phyloP scores from a whole-genome alignment of 495 filamentous ascomycete genomes.

The Lepraria neglecta region DNA sequence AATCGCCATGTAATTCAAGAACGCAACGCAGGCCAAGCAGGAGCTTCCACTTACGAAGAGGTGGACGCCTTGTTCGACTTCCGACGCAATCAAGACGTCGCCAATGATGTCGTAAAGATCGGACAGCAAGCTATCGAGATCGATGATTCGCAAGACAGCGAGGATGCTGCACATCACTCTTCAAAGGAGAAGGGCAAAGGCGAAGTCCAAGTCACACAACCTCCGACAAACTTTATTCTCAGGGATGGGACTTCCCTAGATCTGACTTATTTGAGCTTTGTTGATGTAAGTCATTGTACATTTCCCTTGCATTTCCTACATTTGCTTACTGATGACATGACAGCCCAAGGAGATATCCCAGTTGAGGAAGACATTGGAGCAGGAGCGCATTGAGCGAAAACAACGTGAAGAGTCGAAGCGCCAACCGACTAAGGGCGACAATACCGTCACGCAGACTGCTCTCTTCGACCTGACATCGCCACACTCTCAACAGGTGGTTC shows the following conservation, averaged over 20 bases:
- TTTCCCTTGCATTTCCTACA: not conserved
- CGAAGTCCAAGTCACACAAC: not conserved
- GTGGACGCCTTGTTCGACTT: constrained; percentile 15
- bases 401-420: constrained; percentile 32
- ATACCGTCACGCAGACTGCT: not conserved
- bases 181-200: constrained; percentile 5
- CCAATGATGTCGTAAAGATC: constrained; percentile 3
- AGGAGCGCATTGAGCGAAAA: constrained; percentile 44
- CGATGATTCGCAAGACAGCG: constrained; percentile 10
- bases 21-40: not conserved
- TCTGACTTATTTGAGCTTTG: constrained; percentile 43
- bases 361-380: constrained; percentile 45
- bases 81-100: not conserved
- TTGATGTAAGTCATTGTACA: constrained; percentile 35
- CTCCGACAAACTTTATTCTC: constrained; percentile 1
- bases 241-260: constrained; percentile 29
- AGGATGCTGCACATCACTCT: constrained; percentile 5
- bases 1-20: not conserved
- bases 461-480: not conserved
- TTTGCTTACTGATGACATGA: constrained; percentile 12
- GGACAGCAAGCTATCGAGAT: constrained; percentile 18
- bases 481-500: constrained; percentile 29
- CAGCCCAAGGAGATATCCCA: constrained; percentile 44
- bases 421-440: constrained; percentile 8
- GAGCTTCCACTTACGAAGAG: constrained; percentile 3